Evolutionary conservation across 108 stramenopile species (phyloP).

Genomic region (Licmophora abbreviata): DNA sequence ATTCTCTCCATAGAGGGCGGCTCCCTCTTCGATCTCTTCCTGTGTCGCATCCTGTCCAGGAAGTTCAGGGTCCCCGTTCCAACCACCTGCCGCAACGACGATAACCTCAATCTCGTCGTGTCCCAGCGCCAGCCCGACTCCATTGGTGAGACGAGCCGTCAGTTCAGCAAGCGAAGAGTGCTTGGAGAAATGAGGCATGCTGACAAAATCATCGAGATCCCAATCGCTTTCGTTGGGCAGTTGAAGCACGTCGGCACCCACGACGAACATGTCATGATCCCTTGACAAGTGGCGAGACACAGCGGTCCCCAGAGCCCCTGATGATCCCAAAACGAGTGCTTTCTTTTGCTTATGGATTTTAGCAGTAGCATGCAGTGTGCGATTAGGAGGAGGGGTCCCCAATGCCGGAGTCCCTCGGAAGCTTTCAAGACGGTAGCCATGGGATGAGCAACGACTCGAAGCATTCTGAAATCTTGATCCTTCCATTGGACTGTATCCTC

Average conservation of each 20-base stretch:
- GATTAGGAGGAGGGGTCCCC: background rate
- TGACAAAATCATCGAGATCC: background rate
- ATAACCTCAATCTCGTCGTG: conserved; percentile 49
- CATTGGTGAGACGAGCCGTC: conserved; percentile 3
- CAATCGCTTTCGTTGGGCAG: too few species aligned
- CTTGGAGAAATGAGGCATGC: background rate
- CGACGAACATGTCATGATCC: conserved; percentile 29
- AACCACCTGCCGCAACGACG: conserved; percentile 49
- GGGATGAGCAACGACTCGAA: background rate
- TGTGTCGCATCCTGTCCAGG: conserved; percentile 14
- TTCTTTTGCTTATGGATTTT: conserved; percentile 3
- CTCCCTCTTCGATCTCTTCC: conserved; percentile 32
- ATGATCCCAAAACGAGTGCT: conserved; percentile 70
- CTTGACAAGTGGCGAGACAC: conserved; percentile 28
- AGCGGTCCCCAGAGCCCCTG: conserved; percentile 45
- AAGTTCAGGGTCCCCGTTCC: conserved; percentile 25
- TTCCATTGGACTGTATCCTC: too few species aligned
- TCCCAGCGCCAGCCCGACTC: background rate
- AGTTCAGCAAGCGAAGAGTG: background rate
- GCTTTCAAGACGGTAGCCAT: background rate
- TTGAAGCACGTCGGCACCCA: conserved; percentile 63
- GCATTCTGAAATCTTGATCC: background rate
- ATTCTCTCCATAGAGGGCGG: conserved; percentile 24
- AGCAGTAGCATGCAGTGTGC: background rate
- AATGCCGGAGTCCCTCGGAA: background rate